phyloP scores from a whole-genome alignment of 164 flowering plant species.

The Houttuynia cordata region DNA sequence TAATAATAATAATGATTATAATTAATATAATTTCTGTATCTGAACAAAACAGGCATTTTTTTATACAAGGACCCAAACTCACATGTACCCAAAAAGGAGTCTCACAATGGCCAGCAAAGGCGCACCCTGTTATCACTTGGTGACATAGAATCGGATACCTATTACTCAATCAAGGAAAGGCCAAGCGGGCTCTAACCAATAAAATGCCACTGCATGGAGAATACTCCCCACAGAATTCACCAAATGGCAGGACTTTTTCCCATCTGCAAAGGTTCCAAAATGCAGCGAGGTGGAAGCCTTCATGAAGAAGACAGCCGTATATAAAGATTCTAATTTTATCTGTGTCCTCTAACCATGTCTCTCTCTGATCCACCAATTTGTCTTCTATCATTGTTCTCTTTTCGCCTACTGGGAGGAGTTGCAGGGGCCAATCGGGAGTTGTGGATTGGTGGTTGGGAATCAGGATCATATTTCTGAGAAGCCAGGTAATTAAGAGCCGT shows the following conservation, averaged over 20 bases:
- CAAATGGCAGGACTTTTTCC: background rate
- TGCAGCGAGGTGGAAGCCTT: background rate
- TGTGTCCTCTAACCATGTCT: slow-evolving; percentile 10
- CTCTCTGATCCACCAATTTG: slow-evolving; percentile 11
- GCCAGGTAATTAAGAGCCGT: slow-evolving; percentile 77
- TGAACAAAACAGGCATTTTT: background rate
- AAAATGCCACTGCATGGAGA: slow-evolving; percentile 2
- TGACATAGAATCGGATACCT: slow-evolving; percentile 17
- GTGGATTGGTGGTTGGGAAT: slow-evolving; percentile 31
- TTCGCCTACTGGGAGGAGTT: slow-evolving; percentile 33
- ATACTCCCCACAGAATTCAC: background rate
- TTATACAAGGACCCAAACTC: slow-evolving; percentile 15
- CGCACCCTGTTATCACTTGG: slow-evolving; percentile 14
- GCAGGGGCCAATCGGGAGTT: slow-evolving; percentile 27
- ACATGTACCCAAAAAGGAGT: slow-evolving; percentile 14
- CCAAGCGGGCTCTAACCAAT: slow-evolving; percentile 3
- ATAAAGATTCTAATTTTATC: slow-evolving; percentile 3
- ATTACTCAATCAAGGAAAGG: slow-evolving; percentile 8
- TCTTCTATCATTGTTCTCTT: slow-evolving; percentile 14
- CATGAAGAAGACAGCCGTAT: background rate
- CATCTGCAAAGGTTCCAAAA: background rate
- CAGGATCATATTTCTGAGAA: slow-evolving; percentile 44
- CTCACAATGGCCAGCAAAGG: slow-evolving; percentile 3
- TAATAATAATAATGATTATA: background rate
- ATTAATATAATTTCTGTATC: background rate